Evolutionary conservation across 352 stramenopile species (phyloP), one percentile per base, ranked within the genome.

Genomic region (Phytophthora syringae): DNA sequence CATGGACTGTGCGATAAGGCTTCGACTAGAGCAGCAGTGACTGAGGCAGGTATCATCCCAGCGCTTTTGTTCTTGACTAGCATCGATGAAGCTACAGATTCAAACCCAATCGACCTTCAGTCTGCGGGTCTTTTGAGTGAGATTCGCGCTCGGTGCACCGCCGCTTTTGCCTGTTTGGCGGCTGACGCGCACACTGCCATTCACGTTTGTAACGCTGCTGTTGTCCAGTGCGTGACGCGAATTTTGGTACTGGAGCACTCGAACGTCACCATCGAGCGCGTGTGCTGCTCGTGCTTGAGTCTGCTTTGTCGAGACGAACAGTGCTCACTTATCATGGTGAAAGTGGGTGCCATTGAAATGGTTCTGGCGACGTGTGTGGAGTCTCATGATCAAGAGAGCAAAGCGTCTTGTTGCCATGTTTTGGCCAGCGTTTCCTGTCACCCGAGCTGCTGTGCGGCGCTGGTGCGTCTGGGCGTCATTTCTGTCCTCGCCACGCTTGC

Each of bases 351-450:
- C 0, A 70, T 93, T 13, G 60, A 85, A n/a, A 81, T 82, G 11
- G 64, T 94, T 3, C 58, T 94, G 2, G 54, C 72, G 2, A 88
- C 80, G 3, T 93, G 84, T 47, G 61, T 88, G 18, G 80, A 86
- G 43, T 88, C 80, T 2, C 59, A 75, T 28, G 84, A 94, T 42
- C 43, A 73, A 7, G 80, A 90, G 39, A 92, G 82, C 5, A 92
- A 93, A 30, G 84, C 79, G 0, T 90, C 74, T 0, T 91, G 84
- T 18, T 94, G 86, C 30, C 82, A 94, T 18, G 81, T 94, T 9
- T 58, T 94, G 15, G 86, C 86, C 1, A 92, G 81, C 43, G 79
- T 93, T 36, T 91, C 82, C 0, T 82, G 77, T n/a, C 86, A 94
- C 50, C 66, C 70, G 20, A 86, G 77, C 18, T 91, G 84, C 32